Base-by-base conservation (phyloP, 75 land plant genomes). In the Cunninghamia lanceolata region DNA sequence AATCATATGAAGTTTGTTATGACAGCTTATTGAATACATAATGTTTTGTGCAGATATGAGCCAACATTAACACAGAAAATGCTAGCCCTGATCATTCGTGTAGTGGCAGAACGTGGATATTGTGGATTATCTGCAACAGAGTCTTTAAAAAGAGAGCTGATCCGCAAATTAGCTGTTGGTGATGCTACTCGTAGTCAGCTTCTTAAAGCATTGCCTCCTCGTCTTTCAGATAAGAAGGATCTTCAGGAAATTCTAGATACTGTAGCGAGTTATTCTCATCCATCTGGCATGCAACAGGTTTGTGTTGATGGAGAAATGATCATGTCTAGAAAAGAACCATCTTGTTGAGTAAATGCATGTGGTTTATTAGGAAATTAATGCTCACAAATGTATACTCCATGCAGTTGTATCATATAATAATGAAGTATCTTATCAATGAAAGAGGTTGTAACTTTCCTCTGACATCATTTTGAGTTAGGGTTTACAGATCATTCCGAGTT, bases 221-320 rank as follows among this genome's bases (percentile, higher is more conserved):
- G 94, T 38, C 94, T 96, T 36, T 93, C 92, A 66, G 98, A 98
- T 70, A 90, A 82, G 87, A 86, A 92, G 71, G 88, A 95, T 56
- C 86, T 97, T 56, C 99, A 94, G 86, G 91, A 93, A 34, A 88
- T 89, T 54, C 85, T 98, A 73, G 94, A 94, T 86, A 81, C 83
- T 1, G 83, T 98, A 86, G 95, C 99, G 21, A 78, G 50, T n/a
- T 98, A 95, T 90, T 89, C 92, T 21, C 88, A 91, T 82, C 99
- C 99, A 66, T 96, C 96, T 86, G 97, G 99, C 47, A 92, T 96
- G 92, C 96, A 92, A 85, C 99, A 96, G 99, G 99, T 98, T 39
- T 79, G 47, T n/a, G 40, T 82, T 85, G 47, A 43, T 50, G 63
- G 36, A 45, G 11, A 38, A 88, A 52, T 79, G 17, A 38, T 21